A percentile compares a stretch with the other conserved stretches of the same genome.
These are phyloP conservation scores for Podospora fimiseda DNA, from an alignment of 495 filamentous ascomycete species.

Conservation along the genomic window DNA sequence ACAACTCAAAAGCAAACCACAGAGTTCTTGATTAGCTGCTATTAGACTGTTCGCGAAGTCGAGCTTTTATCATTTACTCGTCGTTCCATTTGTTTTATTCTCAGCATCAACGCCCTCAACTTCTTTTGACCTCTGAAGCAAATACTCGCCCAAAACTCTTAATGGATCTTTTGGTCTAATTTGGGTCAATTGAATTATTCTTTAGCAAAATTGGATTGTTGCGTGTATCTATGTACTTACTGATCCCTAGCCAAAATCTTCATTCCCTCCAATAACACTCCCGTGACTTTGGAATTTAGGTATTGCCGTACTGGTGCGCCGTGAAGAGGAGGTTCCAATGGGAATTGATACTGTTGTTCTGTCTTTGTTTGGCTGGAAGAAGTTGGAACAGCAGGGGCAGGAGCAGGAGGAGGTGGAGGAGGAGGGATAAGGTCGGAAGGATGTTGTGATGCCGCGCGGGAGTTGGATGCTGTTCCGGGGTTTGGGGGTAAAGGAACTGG, in stretches of 20 bases:
- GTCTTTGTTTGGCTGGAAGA: no score
- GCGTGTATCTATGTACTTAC: no score
- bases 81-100: no score
- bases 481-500: constrained; percentile 12
- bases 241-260: constrained; percentile 77
- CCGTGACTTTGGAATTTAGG: constrained; percentile 82
- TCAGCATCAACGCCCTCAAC: no score
- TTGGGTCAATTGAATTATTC: no score
- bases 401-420: no score
- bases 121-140: constrained; percentile 76
- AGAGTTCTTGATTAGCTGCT: no score
- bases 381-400: no score
- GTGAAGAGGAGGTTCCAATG: constrained; percentile 53
- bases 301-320: constrained; percentile 84
- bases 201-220: no score
- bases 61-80: no score
- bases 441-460: constrained; percentile 48
- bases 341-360: no score
- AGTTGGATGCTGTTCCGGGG: constrained; percentile 31
- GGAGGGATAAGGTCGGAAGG: constrained; percentile 15
- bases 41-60: background rate
- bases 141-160: constrained; percentile 75
- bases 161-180: constrained; percentile 75
- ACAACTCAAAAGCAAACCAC: no score
- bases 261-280: constrained; percentile 83